Evolutionary conservation across 2,329 filamentous ascomycete species (phyloP), one percentile per base, ranked within the genome.

Genomic region (Fusarium chaquense): DNA sequence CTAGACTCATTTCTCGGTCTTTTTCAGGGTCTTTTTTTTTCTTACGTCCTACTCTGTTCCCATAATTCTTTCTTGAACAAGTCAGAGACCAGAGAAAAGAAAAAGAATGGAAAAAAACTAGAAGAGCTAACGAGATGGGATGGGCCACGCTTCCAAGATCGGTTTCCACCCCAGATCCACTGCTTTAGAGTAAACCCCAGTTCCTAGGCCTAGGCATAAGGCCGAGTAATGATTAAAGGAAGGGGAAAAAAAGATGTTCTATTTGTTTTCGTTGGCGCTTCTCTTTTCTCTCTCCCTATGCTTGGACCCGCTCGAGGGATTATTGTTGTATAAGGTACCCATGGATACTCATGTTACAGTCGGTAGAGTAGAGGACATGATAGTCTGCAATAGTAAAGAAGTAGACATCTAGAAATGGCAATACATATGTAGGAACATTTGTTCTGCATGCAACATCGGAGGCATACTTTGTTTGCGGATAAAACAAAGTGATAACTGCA

Each of bases 91-190:
- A 33, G 11, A 35, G 22, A 32, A 5, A 24, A 26, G 6, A 15
- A 7, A 10, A 30, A 28, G 6, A 22, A 36, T n/a, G 8, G 32
- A n/a, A 30, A 30, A 15, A 28, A 46, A 44, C 18, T 36, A 32
- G 13, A 24, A 38, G 15, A 43, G 36, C 36, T 40, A 44, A 52
- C 24, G 5, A 45, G 47, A 51, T n/a, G 32, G 20, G 33, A 38
- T 35, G 32, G 33, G 13, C 24, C 32, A 32, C 16, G 30, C 6
- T 45, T 28, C 24, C n/a, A 4, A 49, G 43, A 51, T 62, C 56
- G 51, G 49, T 69, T 65, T 69, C 60, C 50, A 69, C 65, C 62
- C 67, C 62, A 64, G 67, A 65, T 70, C 67, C 67, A 70, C 67
- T n/a, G 47, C 38, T 22, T 52, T 52, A 26, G 40, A 51, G 41